These are phyloP conservation scores for Scedosporium apiospermum DNA, from an alignment of 2,329 filamentous ascomycete species.

Conservation along the genomic window DNA sequence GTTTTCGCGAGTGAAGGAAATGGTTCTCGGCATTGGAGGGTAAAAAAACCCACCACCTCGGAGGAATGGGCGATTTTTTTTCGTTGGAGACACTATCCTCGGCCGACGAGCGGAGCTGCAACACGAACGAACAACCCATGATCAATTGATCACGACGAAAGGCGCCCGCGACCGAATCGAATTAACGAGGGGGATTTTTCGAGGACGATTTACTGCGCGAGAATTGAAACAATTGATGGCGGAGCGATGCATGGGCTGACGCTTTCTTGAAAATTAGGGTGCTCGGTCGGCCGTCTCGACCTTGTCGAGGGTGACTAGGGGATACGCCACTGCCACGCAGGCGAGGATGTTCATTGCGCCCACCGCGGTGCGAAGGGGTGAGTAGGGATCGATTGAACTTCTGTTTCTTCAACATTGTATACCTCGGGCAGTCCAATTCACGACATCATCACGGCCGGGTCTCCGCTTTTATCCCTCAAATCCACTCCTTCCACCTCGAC, in stretches of 20 bases:
- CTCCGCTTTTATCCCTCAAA: not conserved
- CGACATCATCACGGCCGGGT: not conserved
- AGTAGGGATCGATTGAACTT: conserved; percentile 18
- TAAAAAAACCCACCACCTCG: not conserved
- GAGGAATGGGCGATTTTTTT: not conserved
- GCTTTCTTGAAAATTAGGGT: not conserved
- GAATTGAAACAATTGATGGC: not conserved
- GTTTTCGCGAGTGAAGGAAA: not conserved
- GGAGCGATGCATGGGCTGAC: not conserved
- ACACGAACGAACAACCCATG: not conserved
- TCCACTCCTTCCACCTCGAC: not conserved
- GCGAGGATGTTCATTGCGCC: conserved; percentile 50
- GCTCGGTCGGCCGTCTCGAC: conserved; percentile 5
- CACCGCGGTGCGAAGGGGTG: conserved; percentile 53
- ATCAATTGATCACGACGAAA: not conserved
- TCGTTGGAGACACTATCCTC: not conserved
- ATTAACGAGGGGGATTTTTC: not conserved
- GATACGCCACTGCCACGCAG: conserved; percentile 26
- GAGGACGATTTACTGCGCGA: not conserved
- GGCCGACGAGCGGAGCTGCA: not conserved
- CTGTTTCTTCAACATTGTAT: not conserved
- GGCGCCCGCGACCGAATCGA: not conserved
- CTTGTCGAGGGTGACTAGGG: conserved; percentile 6
- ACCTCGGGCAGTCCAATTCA: not conserved
- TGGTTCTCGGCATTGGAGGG: not conserved